Evolutionary conservation across 768 basidiomycete genomes (phyloP).

Genomic region (Gymnopilus junonius): DNA sequence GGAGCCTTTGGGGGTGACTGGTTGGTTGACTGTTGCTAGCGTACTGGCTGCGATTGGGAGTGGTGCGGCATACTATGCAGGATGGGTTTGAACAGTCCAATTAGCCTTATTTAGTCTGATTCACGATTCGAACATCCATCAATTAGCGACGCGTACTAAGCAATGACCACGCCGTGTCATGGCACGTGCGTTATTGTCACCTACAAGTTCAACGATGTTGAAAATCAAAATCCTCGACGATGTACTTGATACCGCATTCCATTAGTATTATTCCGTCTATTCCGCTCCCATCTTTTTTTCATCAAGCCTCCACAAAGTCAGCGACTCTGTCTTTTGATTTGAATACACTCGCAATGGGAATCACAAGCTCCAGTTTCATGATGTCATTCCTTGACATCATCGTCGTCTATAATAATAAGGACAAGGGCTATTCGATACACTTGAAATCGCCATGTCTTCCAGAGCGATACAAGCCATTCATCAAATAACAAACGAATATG

Average conservation of each 20-base stretch:
- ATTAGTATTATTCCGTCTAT: too few relatives aligned
- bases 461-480: conserved; percentile 2
- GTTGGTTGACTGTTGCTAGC: conserved; percentile 11
- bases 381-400: conserved; percentile 1
- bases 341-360: neutral
- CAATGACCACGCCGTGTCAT: neutral
- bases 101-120: neutral
- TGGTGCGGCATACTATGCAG: conserved; percentile 11
- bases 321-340: neutral
- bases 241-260: too few relatives aligned
- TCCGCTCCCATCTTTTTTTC: neutral
- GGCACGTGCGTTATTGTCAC: neutral
- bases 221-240: too few relatives aligned
- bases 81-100: conserved; percentile 6
- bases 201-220: too few relatives aligned
- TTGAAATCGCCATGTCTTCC: conserved; percentile 3
- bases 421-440: neutral
- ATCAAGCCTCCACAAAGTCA: neutral
- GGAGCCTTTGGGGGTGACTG: conserved; percentile 20
- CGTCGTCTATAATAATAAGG: neutral
- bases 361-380: neutral
- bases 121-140: neutral
- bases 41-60: conserved; percentile 7
- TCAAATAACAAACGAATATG: conserved; percentile 6
- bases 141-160: neutral